Conservation (phyloP, 2,329 filamentous ascomycete genomes). For the Fusarium hainanense region DNA sequence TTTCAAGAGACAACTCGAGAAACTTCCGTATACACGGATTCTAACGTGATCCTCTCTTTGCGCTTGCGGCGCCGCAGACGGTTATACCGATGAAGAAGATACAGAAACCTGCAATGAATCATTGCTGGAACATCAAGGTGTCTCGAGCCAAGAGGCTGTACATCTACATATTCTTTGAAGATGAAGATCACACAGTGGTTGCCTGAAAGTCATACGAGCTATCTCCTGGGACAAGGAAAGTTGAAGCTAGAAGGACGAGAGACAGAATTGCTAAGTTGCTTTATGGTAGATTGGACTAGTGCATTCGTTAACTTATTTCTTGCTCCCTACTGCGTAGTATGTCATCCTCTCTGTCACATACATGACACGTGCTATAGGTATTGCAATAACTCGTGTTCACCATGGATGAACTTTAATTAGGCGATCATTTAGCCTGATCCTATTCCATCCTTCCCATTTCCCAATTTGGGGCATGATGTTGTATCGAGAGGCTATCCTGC, state of each 20-base stretch:
- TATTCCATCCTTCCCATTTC: not conserved
- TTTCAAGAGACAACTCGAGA: too few relatives aligned
- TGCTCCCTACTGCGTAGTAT: not conserved
- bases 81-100: slow-evolving; percentile 44
- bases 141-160: slow-evolving; percentile 48
- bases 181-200: not conserved
- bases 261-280: not conserved
- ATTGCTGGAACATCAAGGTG: slow-evolving; percentile 53
- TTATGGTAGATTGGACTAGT: not conserved
- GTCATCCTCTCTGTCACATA: not conserved
- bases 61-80: too few relatives aligned
- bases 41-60: too few relatives aligned
- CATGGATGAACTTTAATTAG: not conserved
- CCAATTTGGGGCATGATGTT: not conserved
- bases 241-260: not conserved
- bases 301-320: not conserved
- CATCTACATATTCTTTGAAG: slow-evolving; percentile 21
- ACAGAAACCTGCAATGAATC: slow-evolving; percentile 59
- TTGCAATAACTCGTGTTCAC: not conserved
- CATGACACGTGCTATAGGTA: not conserved
- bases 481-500: not conserved
- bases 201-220: not conserved
- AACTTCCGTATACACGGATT: too few relatives aligned
- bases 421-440: not conserved
- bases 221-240: not conserved